These are phyloP conservation scores for Acacia acuminata DNA, from an alignment of 306 rosid species.

Conservation along the genomic window DNA sequence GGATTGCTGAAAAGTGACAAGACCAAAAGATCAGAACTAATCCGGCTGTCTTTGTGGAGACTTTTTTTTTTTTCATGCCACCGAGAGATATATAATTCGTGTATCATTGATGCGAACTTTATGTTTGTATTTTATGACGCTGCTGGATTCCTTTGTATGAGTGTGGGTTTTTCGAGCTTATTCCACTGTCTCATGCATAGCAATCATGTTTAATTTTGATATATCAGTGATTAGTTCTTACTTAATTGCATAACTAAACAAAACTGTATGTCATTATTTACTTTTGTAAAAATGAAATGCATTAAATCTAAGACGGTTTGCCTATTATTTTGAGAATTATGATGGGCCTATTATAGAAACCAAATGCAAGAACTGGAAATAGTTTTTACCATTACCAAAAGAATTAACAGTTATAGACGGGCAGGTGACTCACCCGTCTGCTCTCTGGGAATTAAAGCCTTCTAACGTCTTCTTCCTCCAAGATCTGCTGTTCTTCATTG, in stretches of 20 bases:
- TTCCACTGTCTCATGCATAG: too few species aligned
- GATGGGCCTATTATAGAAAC: background rate
- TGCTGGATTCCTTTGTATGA: background rate
- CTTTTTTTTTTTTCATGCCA: background rate
- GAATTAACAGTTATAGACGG: background rate
- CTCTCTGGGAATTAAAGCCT: background rate
- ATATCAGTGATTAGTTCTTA: background rate
- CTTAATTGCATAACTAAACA: background rate
- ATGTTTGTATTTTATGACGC: background rate
- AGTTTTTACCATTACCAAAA: background rate
- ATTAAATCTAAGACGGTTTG: background rate
- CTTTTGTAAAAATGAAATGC: background rate
- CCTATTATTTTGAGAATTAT: background rate
- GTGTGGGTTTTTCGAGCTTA: background rate
- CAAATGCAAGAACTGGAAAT: background rate
- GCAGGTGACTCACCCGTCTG: background rate
- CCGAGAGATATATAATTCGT: background rate
- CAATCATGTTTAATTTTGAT: background rate
- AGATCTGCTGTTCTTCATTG: background rate
- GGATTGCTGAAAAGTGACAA: background rate
- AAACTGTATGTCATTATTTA: background rate
- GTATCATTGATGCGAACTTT: background rate
- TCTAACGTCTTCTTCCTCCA: background rate
- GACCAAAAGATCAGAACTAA: background rate
- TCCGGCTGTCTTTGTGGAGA: background rate